Percentiles rank a stretch among this genome's conserved stretches.
Evolutionary conservation across 306 rosid genomes (phyloP).

Genomic region (Medicago truncatula): DNA sequence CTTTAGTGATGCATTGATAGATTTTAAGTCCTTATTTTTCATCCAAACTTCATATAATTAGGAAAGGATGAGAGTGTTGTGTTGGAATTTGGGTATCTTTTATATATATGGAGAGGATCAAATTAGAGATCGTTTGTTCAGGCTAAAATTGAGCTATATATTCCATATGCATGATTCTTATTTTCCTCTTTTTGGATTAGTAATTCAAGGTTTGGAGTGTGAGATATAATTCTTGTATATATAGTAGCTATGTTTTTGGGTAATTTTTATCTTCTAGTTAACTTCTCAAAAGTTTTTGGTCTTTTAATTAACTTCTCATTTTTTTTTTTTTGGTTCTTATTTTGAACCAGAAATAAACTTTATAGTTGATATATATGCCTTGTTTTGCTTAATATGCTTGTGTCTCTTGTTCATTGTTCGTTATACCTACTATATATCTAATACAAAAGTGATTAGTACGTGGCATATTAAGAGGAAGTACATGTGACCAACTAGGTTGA

Average conservation of each 20-base stretch:
- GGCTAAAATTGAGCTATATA: background rate
- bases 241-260: background rate
- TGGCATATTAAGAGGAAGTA: slow-evolving; percentile 25
- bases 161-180: background rate
- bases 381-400: slow-evolving; percentile 4
- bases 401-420: background rate
- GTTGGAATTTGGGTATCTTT: background rate
- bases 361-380: background rate
- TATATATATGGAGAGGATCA: background rate
- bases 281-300: no score
- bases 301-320: background rate
- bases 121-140: no score
- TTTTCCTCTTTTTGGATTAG: background rate
- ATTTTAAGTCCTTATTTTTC: background rate
- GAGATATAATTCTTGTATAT: background rate
- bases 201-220: background rate
- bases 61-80: background rate
- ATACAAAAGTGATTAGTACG: background rate
- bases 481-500: background rate
- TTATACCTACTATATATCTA: slow-evolving; percentile 10
- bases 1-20: background rate
- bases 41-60: background rate
- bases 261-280: background rate
- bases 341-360: background rate
- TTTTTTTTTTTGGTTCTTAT: background rate